Evolutionary conservation across 108 stramenopile species (phyloP).

Genomic region (Cyclotella sp.): DNA sequence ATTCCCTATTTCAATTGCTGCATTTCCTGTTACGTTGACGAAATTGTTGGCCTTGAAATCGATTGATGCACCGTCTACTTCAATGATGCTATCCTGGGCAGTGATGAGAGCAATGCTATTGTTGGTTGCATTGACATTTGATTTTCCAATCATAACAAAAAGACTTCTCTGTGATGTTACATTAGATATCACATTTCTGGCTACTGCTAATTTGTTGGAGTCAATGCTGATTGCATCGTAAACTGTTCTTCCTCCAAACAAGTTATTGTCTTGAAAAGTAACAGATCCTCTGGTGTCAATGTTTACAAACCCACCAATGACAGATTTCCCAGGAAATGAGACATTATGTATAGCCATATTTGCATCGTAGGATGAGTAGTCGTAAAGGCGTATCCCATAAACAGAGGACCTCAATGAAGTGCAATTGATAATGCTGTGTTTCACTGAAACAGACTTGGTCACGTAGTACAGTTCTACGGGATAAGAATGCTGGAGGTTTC

Average conservation of each 20-base stretch:
- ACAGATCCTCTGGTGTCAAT: neutral
- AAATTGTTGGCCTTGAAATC: neutral
- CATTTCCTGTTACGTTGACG: neutral
- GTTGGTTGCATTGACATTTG: neutral
- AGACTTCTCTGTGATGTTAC: slow-evolving; percentile 5
- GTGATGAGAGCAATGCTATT: neutral
- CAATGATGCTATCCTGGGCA: neutral
- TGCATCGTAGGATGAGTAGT: no score
- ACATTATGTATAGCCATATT: slow-evolving; percentile 5
- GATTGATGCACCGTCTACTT: neutral
- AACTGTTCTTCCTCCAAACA: neutral
- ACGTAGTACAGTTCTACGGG: neutral
- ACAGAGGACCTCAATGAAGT: neutral
- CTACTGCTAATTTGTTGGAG: no score
- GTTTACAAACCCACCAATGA: neutral
- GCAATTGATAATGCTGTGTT: slow-evolving; percentile 13
- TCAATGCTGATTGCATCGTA: neutral
- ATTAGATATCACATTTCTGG: neutral
- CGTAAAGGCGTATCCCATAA: neutral
- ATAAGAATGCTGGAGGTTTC: neutral
- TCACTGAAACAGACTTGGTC: neutral
- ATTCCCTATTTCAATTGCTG: slow-evolving; percentile 2
- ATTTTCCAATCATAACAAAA: neutral
- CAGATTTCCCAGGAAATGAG: neutral
- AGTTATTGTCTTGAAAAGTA: neutral